Evolutionary conservation across 2,329 filamentous ascomycete species (phyloP).

Genomic region (Trichophyton equinum): DNA sequence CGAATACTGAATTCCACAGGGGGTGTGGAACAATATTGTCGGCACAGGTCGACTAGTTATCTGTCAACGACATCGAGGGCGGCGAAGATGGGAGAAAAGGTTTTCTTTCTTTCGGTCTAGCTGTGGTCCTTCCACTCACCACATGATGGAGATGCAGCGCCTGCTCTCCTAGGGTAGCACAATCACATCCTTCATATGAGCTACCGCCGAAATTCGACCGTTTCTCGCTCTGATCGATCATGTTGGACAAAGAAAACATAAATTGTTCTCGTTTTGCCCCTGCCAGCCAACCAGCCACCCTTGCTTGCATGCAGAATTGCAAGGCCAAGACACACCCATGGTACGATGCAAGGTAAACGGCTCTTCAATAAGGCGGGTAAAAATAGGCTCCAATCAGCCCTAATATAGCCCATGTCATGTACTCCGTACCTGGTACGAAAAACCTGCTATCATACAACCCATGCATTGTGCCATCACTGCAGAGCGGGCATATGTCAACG

Average conservation of each 20-base stretch:
- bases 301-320: neutral
- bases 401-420: neutral
- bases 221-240: neutral
- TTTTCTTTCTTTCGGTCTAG: too few relatives aligned
- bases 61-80: neutral
- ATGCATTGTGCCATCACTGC: neutral
- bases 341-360: neutral
- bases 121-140: neutral
- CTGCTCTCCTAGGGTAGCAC: neutral
- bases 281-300: neutral
- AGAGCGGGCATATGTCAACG: neutral
- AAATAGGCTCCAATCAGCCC: too few relatives aligned
- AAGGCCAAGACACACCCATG: neutral
- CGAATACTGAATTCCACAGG: neutral
- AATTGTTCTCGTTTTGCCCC: neutral
- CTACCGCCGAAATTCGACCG: neutral
- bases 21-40: neutral
- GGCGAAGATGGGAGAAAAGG: too few relatives aligned
- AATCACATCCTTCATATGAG: slow-evolving; percentile 1
- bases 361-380: neutral
- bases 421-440: neutral
- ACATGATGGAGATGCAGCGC: neutral
- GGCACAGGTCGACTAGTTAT: neutral
- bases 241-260: slow-evolving; percentile 1
- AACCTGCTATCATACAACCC: neutral